These are phyloP conservation scores for Chaetothyriales sp. DNA, from an alignment of 2,329 filamentous ascomycete species.

Conservation along the genomic window DNA sequence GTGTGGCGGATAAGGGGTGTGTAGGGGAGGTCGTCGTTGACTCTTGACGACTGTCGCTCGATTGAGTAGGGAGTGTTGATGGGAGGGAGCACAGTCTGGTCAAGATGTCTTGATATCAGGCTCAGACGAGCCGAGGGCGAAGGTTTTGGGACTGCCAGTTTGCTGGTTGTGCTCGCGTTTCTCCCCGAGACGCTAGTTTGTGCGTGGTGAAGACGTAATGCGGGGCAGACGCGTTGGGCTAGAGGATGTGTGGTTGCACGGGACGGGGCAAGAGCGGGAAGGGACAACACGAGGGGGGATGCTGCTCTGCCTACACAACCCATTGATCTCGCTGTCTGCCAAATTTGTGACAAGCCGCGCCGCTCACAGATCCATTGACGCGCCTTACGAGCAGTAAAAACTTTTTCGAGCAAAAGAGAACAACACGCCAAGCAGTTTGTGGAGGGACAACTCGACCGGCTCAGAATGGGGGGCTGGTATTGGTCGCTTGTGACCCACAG, in stretches of 20 bases:
- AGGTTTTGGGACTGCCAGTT: constrained; percentile 15
- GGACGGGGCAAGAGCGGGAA: background rate
- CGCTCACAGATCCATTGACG: too few species aligned
- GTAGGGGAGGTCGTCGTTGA: constrained; percentile 40
- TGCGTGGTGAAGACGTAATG: background rate
- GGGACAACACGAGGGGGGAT: background rate
- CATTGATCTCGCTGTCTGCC: background rate
- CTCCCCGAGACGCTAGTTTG: background rate
- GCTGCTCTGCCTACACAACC: background rate
- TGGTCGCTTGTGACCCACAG: too few species aligned
- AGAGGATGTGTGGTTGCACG: too few species aligned
- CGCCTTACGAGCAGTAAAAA: background rate
- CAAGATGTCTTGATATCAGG: constrained; percentile 47
- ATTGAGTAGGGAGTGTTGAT: constrained; percentile 50
- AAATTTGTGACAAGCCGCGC: background rate
- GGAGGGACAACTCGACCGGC: background rate
- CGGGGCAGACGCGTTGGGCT: background rate
- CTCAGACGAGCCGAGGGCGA: constrained; percentile 34
- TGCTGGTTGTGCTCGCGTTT: background rate
- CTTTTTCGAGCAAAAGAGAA: background rate
- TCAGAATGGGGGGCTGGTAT: too few species aligned
- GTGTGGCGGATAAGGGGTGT: constrained; percentile 10
- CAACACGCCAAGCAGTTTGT: background rate
- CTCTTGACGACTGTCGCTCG: constrained; percentile 35
- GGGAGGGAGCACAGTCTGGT: constrained; percentile 38